A percentile compares a stretch with the other conserved stretches of the same genome.
phyloP scores from a whole-genome alignment of 768 basidiomycete genomes.

The Boletales sp. region DNA sequence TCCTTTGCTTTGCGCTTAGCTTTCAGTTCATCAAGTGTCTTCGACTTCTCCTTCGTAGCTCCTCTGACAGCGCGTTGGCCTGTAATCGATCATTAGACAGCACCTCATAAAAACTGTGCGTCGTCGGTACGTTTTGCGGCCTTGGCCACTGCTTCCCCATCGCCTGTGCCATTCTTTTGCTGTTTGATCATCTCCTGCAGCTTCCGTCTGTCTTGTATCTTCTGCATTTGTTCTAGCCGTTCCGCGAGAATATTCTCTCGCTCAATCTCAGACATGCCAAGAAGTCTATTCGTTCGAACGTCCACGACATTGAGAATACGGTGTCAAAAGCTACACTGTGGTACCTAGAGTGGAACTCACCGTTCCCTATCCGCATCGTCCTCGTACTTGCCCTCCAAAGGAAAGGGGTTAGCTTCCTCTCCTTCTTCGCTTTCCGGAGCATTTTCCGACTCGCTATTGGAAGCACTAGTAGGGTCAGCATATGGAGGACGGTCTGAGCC shows the following conservation, averaged over 20 bases:
- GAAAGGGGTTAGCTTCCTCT: slow-evolving; percentile 67
- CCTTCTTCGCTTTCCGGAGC: slow-evolving; percentile 63
- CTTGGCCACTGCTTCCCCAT: slow-evolving; percentile 60
- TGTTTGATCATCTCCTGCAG: slow-evolving; percentile 72
- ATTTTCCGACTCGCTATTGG: slow-evolving; percentile 46
- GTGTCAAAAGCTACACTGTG: slow-evolving; percentile 27
- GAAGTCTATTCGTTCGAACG: slow-evolving; percentile 48
- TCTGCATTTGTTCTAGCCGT: slow-evolving; percentile 78
- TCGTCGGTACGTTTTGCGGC: slow-evolving; percentile 69
- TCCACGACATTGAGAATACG: slow-evolving; percentile 4
- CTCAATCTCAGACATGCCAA: slow-evolving; percentile 80
- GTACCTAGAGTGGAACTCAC: slow-evolving; percentile 49
- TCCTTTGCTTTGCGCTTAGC: slow-evolving; percentile 85
- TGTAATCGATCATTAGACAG: slow-evolving; percentile 25
- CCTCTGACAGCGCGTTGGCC: slow-evolving; percentile 74
- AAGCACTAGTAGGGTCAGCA: slow-evolving; percentile 28
- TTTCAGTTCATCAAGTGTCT: slow-evolving; percentile 81
- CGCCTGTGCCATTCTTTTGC: slow-evolving; percentile 47
- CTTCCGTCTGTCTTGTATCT: slow-evolving; percentile 63
- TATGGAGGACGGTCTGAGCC: neutral
- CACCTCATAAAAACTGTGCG: slow-evolving; percentile 1
- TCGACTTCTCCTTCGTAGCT: slow-evolving; percentile 74
- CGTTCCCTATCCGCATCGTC: slow-evolving; percentile 78
- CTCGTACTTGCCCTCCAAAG: slow-evolving; percentile 86
- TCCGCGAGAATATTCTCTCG: slow-evolving; percentile 83